phyloP scores from a whole-genome alignment of 1,284 basidiomycete genomes.

The Cryptococcus floricola region DNA sequence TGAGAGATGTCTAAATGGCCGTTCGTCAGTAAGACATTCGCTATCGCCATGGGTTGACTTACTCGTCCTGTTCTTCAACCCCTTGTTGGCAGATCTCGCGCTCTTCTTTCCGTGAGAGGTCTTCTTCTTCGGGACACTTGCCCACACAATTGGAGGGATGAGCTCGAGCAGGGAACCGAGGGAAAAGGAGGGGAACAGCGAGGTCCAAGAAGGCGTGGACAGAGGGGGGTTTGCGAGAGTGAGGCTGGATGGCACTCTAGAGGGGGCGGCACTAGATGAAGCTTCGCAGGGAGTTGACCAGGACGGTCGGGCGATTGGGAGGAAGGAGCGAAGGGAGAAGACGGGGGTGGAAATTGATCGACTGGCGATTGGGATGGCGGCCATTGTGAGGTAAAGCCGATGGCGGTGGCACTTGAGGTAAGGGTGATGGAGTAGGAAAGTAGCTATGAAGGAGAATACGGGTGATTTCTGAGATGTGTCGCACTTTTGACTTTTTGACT shows the following conservation, averaged over 20 bases:
- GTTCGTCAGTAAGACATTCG: not conserved
- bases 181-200: constrained; percentile 24
- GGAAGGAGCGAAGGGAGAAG: not conserved
- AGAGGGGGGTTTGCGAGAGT: constrained; percentile 4
- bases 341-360: not conserved
- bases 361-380: not conserved
- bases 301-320: constrained; percentile 17
- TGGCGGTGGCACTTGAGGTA: not conserved
- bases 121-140: constrained; percentile 87
- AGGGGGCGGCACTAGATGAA: constrained; percentile 18
- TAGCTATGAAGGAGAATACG: too few relatives aligned
- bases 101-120: constrained; percentile 87
- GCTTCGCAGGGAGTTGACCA: constrained; percentile 31
- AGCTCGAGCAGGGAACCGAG: constrained; percentile 65
- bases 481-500: too few relatives aligned
- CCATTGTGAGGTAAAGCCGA: not conserved
- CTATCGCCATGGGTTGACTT: constrained; percentile 30
- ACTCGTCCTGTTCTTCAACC: constrained; percentile 91
- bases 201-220: constrained; percentile 7
- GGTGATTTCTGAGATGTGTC: too few relatives aligned
- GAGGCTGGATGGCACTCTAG: constrained; percentile 6
- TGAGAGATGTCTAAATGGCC: constrained; percentile 70
- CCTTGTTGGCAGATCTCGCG: constrained; percentile 94
- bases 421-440: too few relatives aligned
- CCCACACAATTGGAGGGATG: constrained; percentile 80